These are phyloP conservation scores for Cladosporium sp. DNA, from an alignment of 2,329 filamentous ascomycete genomes.

Conservation along the genomic window DNA sequence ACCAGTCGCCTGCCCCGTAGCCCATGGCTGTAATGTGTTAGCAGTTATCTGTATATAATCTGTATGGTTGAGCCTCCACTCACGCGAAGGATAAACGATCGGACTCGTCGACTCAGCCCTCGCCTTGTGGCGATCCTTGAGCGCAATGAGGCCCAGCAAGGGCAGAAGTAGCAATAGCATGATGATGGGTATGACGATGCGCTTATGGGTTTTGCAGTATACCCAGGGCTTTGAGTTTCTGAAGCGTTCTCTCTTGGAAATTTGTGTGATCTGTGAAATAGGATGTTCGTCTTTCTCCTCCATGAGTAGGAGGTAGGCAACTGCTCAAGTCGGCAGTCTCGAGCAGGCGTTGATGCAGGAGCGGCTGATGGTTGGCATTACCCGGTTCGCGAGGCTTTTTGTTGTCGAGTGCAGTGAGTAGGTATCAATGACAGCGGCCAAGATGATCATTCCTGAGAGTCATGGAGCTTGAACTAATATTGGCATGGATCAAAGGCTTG, in stretches of 20 bases:
- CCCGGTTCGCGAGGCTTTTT: neutral
- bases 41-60: neutral
- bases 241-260: neutral
- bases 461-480: neutral
- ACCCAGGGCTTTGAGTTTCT: conserved; percentile 13
- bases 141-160: conserved; percentile 27
- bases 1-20: conserved; percentile 32
- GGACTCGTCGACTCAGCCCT: conserved; percentile 25
- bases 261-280: neutral
- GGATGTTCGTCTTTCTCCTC: conserved; percentile 13
- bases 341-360: neutral
- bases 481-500: neutral
- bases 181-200: conserved; percentile 18
- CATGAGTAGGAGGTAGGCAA: neutral
- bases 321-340: conserved; percentile 1
- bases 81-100: conserved; percentile 28
- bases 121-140: conserved; percentile 19
- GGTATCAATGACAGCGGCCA: too few species aligned
- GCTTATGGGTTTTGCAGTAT: conserved; percentile 23
- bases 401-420: too few species aligned
- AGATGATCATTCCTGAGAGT: neutral
- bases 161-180: conserved; percentile 25
- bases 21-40: conserved; percentile 20
- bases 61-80: conserved; percentile 4
- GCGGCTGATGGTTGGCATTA: conserved; percentile 1